Evolutionary conservation across 192 early-diverging fungal species (phyloP).

Genomic region (Backusella tuberculispora): DNA sequence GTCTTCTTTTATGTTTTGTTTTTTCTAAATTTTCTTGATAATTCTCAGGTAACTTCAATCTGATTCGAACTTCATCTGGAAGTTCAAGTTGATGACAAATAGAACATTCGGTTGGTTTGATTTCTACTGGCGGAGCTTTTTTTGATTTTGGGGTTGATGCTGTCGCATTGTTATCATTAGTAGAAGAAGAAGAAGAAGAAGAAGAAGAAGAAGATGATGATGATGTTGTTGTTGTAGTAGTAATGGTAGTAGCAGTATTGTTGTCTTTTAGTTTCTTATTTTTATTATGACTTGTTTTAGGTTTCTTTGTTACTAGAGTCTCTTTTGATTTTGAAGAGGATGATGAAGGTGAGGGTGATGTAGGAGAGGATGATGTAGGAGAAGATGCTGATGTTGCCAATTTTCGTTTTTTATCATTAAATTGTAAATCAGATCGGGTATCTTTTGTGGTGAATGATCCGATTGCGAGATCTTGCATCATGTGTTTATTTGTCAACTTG

Average conservation of each 20-base stretch:
- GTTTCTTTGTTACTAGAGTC: background rate
- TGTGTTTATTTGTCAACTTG: background rate
- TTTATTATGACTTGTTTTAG: background rate
- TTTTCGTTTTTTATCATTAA: background rate
- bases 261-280: background rate
- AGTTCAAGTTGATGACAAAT: slow-evolving; percentile 16
- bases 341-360: background rate
- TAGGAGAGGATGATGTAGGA: background rate
- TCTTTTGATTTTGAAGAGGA: background rate
- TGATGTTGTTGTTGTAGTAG: too few species aligned
- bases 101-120: background rate
- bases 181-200: too few species aligned
- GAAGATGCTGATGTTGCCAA: too few species aligned
- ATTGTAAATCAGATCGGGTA: background rate
- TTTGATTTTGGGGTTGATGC: background rate
- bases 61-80: slow-evolving; percentile 10
- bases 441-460: background rate
- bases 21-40: slow-evolving; percentile 3
- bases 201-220: too few species aligned
- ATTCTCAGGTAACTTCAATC: slow-evolving; percentile 11
- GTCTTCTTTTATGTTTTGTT: background rate
- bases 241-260: background rate
- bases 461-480: background rate
- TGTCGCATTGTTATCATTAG: background rate
- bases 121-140: background rate